Conservation (phyloP, 1,139 yeast species). For the Neolecta irregularis region DNA sequence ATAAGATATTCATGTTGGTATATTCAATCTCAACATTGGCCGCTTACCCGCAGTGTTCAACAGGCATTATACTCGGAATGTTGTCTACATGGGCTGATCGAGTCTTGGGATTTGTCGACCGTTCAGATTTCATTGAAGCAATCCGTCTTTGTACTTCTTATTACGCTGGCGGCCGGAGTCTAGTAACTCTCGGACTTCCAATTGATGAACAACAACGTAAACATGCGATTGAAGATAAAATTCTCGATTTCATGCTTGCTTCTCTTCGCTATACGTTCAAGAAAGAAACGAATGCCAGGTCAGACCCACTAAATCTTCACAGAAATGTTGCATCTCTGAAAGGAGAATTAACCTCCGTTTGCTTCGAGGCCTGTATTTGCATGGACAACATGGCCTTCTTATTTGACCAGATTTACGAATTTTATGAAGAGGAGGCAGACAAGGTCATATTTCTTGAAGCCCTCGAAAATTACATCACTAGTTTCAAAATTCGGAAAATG, state of each 20-base stretch:
- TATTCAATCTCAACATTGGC: neutral
- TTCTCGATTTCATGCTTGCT: constrained; percentile 41
- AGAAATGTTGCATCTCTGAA: neutral
- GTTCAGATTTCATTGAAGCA: constrained; percentile 40
- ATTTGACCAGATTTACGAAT: constrained; percentile 41
- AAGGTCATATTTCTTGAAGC: constrained; percentile 33
- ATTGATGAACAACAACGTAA: constrained; percentile 31
- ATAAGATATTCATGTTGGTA: constrained; percentile 32
- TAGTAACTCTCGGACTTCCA: constrained; percentile 42
- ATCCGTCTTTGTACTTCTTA: constrained; percentile 39
- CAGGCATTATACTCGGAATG: constrained; percentile 40
- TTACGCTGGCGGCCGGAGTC: constrained; percentile 37
- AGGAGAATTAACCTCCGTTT: constrained; percentile 16
- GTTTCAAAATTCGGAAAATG: constrained; percentile 32
- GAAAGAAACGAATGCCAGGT: constrained; percentile 18
- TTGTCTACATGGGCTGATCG: constrained; percentile 64
- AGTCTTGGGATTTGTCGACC: constrained; percentile 33
- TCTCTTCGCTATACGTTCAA: constrained; percentile 33
- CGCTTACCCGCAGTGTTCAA: constrained; percentile 26
- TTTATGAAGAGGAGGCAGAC: constrained; percentile 23
- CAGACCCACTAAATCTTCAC: neutral
- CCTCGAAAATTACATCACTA: constrained; percentile 38
- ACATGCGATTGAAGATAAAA: constrained; percentile 36
- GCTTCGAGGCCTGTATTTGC: constrained; percentile 30
- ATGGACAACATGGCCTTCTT: constrained; percentile 29